Evolutionary conservation across 768 basidiomycete genomes (phyloP), one percentile per base, ranked within the genome.

Genomic region (Lentinula lateritia): DNA sequence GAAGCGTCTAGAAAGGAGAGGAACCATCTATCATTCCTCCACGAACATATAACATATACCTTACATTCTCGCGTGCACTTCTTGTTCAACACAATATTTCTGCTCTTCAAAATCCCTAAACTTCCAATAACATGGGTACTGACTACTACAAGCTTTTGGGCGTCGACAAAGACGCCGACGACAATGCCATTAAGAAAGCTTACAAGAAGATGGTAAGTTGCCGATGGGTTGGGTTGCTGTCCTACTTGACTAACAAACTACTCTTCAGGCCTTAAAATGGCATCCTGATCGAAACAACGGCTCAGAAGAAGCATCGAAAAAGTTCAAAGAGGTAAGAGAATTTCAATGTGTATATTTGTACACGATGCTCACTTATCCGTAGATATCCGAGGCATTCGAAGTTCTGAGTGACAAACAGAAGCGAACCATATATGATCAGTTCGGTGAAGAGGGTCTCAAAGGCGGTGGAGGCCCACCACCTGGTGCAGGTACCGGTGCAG

Each of bases 301-400:
- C 34, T 88, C 90, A 54, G 95, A 95, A 66, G 89, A 88, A 65
- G 90, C 96, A 0, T 88, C 84, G 2, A 81, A 83, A 72, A 96
- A 91, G 74, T 98, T 99, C 75, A 95, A 99, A 77, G 85, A 95
- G 83, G 94, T 88, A 45, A 32, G 79, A 68, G 13, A 1, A 35
- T 63, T 34, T 15, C 15, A 39, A 28, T 13, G 1, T 46, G 43
- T 9, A 28, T 16, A 6, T 3, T 59, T 12, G 42, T 28, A 50
- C 18, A 34, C 2, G 8, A 52, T 42, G 20, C 55, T 53, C 42
- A 50, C 57, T 32, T 32, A 6, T 2, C 28, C 16, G n/a, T 16
- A 96, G 90, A 84, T 98, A 50, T 92, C 92, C 36, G 96, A 98
- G 77, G 95, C 94, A 0, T 98, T 96, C 68, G 96, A 98, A 71